phyloP scores from a whole-genome alignment of 805 yeast species.

The Candida ascalaphidarum region DNA sequence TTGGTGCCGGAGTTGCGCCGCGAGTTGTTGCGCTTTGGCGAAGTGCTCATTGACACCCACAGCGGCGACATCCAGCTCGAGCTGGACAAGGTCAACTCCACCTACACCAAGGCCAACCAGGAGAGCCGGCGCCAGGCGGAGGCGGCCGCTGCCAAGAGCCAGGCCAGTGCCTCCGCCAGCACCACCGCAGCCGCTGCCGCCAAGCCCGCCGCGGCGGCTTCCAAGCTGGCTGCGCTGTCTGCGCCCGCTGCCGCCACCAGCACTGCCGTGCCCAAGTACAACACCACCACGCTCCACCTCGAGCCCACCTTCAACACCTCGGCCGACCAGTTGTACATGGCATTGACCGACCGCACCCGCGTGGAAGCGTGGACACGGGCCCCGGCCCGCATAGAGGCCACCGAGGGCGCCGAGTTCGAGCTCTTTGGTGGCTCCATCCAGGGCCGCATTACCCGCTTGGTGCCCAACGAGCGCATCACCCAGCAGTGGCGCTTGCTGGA shows the following conservation, averaged over 20 bases:
- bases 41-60: conserved; percentile 64
- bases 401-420: conserved; percentile 53
- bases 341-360: conserved; percentile 68
- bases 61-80: conserved; percentile 86
- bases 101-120: conserved; percentile 44
- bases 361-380: conserved; percentile 91
- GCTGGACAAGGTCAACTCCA: conserved; percentile 27
- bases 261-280: conserved; percentile 49
- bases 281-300: conserved; percentile 71
- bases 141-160: conserved; percentile 4
- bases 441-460: conserved; percentile 59
- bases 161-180: conserved; percentile 4
- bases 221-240: conserved; percentile 27
- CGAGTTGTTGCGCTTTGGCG: conserved; percentile 58
- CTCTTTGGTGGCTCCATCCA: conserved; percentile 83
- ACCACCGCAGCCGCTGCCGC: conserved; percentile 6
- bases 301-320: conserved; percentile 80
- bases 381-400: conserved; percentile 43
- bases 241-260: conserved; percentile 55
- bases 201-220: background rate
- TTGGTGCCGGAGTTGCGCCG: conserved; percentile 66
- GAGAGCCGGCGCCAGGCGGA: conserved; percentile 40
- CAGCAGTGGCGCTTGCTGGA: conserved; percentile 82
- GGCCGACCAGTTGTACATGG: conserved; percentile 74
- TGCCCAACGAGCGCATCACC: conserved; percentile 49